Evolutionary conservation across 75 land plant genomes (phyloP).

Genomic region (Sequoiadendron giganteum): DNA sequence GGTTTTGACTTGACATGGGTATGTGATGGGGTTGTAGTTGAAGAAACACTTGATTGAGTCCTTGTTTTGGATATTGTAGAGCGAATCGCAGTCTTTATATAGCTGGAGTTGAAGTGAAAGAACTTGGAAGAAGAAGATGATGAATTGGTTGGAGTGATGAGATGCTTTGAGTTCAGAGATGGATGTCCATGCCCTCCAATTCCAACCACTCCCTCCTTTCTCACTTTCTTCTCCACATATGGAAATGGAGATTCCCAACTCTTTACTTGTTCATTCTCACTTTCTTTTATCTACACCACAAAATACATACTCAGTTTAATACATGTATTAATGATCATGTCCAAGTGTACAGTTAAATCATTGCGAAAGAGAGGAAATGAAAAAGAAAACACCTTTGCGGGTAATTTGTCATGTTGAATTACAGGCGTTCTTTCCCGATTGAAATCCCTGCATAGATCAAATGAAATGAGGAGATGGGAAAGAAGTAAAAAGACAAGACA

Average conservation of each 20-base stretch:
- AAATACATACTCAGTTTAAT: background rate
- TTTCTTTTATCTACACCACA: background rate
- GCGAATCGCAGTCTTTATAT: background rate
- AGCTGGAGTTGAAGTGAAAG: constrained; percentile 6
- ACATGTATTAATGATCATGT: no score
- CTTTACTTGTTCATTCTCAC: background rate
- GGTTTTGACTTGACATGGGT: background rate
- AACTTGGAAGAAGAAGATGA: background rate
- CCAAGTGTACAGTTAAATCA: no score
- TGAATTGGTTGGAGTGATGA: no score
- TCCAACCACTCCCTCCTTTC: background rate
- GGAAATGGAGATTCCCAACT: background rate
- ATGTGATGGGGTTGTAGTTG: background rate
- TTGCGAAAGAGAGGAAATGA: background rate
- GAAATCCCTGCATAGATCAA: background rate
- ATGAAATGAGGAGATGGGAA: background rate
- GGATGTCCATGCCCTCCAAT: background rate
- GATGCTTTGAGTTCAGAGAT: background rate
- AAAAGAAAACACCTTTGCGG: background rate
- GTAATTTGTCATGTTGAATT: background rate
- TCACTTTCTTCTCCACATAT: background rate
- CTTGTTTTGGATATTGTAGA: constrained; percentile 6
- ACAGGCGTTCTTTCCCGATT: background rate
- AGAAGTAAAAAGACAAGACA: background rate
- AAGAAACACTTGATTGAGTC: background rate